phyloP scores from a whole-genome alignment of 176 grass and related monocot species.

The Carex scoparia region DNA sequence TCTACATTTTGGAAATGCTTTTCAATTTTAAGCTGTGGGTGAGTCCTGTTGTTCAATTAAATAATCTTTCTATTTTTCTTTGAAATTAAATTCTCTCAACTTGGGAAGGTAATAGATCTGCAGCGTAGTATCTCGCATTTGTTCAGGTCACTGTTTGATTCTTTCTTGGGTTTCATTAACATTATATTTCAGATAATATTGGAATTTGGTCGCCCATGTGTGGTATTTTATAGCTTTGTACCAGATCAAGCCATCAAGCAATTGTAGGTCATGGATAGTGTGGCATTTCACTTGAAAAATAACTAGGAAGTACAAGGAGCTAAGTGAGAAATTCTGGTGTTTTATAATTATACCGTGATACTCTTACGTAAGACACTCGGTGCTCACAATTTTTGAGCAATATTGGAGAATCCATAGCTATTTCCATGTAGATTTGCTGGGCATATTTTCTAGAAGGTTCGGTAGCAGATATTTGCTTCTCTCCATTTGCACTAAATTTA shows the following conservation, averaged over 20 bases:
- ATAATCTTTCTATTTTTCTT: neutral
- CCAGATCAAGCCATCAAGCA: neutral
- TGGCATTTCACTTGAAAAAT: neutral
- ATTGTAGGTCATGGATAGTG: neutral
- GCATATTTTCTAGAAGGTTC: neutral
- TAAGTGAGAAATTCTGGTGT: neutral
- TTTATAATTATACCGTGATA: neutral
- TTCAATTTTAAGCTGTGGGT: neutral
- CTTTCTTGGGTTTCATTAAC: neutral
- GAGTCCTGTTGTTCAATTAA: neutral
- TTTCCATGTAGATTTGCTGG: neutral
- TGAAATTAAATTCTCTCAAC: neutral
- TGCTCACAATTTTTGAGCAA: neutral
- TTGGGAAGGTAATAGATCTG: neutral
- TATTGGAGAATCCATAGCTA: neutral
- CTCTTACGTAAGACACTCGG: neutral
- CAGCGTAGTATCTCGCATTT: neutral
- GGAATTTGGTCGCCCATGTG: neutral
- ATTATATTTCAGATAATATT: neutral
- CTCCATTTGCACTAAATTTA: neutral
- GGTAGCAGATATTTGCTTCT: neutral
- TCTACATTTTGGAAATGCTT: neutral
- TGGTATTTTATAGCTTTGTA: neutral
- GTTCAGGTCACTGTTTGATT: no score
- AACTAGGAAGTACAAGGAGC: neutral